A percentile compares a stretch with the other conserved stretches of the same genome.
These are phyloP conservation scores for Pseudognaphalium luteoalbum DNA, from an alignment of 129 eudicot species.

Conservation along the genomic window DNA sequence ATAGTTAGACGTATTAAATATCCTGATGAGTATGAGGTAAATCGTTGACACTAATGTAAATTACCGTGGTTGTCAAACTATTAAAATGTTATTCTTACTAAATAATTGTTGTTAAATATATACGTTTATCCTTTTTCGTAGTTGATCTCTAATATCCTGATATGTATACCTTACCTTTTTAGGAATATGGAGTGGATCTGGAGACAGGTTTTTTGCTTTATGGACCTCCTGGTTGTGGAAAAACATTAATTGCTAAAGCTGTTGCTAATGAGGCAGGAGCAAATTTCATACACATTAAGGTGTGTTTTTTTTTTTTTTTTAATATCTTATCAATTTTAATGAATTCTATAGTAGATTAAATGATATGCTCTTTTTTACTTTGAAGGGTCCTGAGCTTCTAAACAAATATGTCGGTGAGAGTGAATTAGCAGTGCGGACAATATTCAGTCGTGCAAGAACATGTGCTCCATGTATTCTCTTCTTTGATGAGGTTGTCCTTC, in stretches of 20 bases:
- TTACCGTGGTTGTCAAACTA: too few relatives aligned
- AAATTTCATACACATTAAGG: slow-evolving; percentile 88
- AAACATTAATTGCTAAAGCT: slow-evolving; percentile 36
- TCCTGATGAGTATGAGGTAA: too few relatives aligned
- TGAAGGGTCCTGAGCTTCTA: slow-evolving; percentile 90
- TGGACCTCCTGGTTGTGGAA: neutral
- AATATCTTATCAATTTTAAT: neutral
- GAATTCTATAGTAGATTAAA: neutral
- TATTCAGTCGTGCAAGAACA: slow-evolving; percentile 91
- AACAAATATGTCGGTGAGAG: slow-evolving; percentile 95
- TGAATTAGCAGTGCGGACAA: slow-evolving; percentile 77
- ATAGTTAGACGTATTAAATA: too few relatives aligned
- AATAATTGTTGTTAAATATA: too few relatives aligned
- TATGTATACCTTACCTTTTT: too few relatives aligned
- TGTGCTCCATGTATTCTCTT: slow-evolving; percentile 91
- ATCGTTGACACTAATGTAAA: too few relatives aligned
- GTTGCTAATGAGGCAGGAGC: slow-evolving; percentile 65
- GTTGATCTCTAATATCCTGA: too few relatives aligned
- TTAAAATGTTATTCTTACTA: too few relatives aligned
- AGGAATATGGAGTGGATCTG: too few relatives aligned
- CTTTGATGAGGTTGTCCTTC: slow-evolving; percentile 77
- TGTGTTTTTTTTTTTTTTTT: slow-evolving; percentile 27
- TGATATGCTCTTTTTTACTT: slow-evolving; percentile 10
- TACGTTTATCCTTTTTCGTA: too few relatives aligned
- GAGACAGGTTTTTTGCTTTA: too few relatives aligned